A percentile compares a stretch with the other conserved stretches of the same genome.
phyloP scores from a whole-genome alignment of 2,329 filamentous ascomycete species.

The Ambrosiella beaveri region DNA sequence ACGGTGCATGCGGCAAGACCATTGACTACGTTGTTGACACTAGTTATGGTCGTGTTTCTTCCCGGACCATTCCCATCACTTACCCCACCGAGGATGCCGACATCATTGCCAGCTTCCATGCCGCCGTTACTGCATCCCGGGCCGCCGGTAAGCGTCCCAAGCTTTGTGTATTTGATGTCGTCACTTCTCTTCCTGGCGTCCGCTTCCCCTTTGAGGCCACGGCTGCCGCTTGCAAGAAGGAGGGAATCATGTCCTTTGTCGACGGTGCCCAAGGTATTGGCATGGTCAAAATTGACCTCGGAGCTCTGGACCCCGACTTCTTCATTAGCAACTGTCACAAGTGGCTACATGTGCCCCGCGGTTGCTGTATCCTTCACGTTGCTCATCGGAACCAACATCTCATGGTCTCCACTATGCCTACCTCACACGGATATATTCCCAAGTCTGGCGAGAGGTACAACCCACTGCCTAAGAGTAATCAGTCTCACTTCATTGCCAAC shows the following conservation, averaged over 20 bases:
- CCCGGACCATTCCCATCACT: constrained; percentile 38
- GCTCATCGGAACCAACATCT: constrained; percentile 58
- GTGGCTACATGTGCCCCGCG: constrained; percentile 71
- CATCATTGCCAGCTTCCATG: constrained; percentile 43
- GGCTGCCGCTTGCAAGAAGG: constrained; percentile 43
- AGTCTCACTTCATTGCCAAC: constrained; percentile 45
- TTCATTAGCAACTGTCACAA: constrained; percentile 79
- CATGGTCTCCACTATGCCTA: constrained; percentile 59
- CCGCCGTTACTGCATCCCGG: constrained; percentile 35
- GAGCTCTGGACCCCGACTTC: constrained; percentile 58
- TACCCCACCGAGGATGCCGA: constrained; percentile 57
- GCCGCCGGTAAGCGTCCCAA: constrained; percentile 43
- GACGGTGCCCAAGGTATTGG: constrained; percentile 80
- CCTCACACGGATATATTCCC: constrained; percentile 59
- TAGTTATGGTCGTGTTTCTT: constrained; percentile 27
- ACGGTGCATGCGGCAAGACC: constrained; percentile 59
- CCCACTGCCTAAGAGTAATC: constrained; percentile 24
- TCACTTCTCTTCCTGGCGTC: constrained; percentile 63
- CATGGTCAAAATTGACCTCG: constrained; percentile 55
- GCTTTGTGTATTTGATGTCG: constrained; percentile 51
- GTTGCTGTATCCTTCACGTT: constrained; percentile 67
- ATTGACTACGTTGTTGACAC: constrained; percentile 56
- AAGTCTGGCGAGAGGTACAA: constrained; percentile 15
- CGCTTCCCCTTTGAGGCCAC: constrained; percentile 62
- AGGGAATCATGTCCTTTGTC: constrained; percentile 54